These are phyloP conservation scores for Trypanosoma cruzi DNA, from an alignment of 208 protist genomes.

Conservation along the genomic window DNA sequence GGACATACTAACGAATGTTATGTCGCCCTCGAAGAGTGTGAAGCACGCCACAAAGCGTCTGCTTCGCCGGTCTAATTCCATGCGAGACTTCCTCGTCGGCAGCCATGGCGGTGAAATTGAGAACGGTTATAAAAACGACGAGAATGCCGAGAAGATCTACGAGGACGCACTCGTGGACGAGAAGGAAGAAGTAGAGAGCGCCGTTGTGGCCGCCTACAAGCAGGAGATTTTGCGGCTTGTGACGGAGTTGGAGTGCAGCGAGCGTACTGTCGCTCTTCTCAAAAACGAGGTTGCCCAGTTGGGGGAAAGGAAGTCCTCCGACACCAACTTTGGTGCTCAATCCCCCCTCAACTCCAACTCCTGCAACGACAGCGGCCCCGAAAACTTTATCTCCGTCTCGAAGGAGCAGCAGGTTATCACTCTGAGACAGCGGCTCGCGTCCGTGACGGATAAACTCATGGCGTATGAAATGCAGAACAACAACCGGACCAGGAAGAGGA, in stretches of 20 bases:
- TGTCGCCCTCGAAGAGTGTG: conserved; percentile 34
- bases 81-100: not conserved
- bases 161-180: conserved; percentile 47
- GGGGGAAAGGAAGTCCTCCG: not conserved
- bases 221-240: conserved; percentile 59
- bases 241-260: conserved; percentile 52
- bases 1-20: conserved; percentile 42
- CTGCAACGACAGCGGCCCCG: not conserved
- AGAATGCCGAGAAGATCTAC: conserved; percentile 24
- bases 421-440: conserved; percentile 76
- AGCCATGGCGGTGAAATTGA: not conserved
- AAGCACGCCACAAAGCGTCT: conserved; percentile 28
- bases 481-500: not conserved
- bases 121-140: not conserved
- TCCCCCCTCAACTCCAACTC: not conserved
- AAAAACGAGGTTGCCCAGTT: conserved; percentile 46
- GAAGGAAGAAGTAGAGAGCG: conserved; percentile 33
- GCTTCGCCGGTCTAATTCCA: not conserved
- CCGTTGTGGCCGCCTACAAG: conserved; percentile 44
- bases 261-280: conserved; percentile 33
- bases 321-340: conserved; percentile 7
- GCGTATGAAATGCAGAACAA: conserved; percentile 1
- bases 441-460: conserved; percentile 55
- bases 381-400: conserved; percentile 41
- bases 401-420: conserved; percentile 90